These are phyloP conservation scores for Cokeromyces recurvatus DNA, from an alignment of 371 early-diverging fungal species.

Conservation along the genomic window DNA sequence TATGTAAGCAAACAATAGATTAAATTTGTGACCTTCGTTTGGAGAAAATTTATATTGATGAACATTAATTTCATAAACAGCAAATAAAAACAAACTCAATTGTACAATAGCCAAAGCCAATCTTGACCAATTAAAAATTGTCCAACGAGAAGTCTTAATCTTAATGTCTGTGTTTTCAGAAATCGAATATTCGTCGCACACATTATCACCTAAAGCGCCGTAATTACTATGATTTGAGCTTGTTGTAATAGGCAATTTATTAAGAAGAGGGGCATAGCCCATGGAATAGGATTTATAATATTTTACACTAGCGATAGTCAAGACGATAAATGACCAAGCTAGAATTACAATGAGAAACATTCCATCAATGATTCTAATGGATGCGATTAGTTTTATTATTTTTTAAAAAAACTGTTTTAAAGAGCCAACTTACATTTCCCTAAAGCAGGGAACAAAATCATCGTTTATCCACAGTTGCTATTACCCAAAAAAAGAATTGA, in stretches of 20 bases:
- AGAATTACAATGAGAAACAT: not conserved
- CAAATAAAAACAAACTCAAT: not conserved
- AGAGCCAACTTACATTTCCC: slow-evolving; percentile 10
- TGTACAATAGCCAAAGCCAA: slow-evolving; percentile 5
- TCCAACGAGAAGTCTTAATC: slow-evolving; percentile 4
- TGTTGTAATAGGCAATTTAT: not conserved
- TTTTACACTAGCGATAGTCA: not conserved
- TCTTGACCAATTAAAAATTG: slow-evolving; percentile 7
- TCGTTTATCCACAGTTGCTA: slow-evolving; percentile 13
- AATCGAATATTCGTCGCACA: no score
- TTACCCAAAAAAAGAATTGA: no score
- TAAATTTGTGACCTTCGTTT: not conserved
- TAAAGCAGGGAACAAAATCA: slow-evolving; percentile 17
- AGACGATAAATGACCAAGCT: not conserved
- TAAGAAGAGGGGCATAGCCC: slow-evolving; percentile 6
- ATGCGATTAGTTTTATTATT: not conserved
- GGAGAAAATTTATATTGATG: not conserved
- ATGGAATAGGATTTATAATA: not conserved
- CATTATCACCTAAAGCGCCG: no score
- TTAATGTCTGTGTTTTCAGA: not conserved
- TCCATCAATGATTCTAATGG: not conserved
- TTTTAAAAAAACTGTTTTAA: not conserved
- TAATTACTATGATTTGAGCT: not conserved
- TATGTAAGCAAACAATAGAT: slow-evolving; percentile 3
- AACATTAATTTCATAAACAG: not conserved